Evolutionary conservation across 208 protist genomes (phyloP).

Genomic region (Wallacemonas rigidus): DNA sequence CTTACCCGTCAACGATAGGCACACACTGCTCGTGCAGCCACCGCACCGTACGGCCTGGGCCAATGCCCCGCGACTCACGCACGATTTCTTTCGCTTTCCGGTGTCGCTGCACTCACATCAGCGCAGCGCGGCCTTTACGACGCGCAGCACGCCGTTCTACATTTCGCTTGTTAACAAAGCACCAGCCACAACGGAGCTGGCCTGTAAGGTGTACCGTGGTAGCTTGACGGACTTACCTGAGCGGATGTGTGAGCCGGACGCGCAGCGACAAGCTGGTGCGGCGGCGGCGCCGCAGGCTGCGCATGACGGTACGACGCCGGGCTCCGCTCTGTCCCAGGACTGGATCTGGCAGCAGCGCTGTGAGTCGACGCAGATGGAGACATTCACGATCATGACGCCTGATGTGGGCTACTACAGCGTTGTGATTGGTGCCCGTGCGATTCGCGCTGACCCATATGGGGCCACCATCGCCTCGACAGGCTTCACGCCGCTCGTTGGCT

Average conservation of each 20-base stretch:
- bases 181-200: conserved; percentile 70
- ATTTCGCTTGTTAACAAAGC: conserved; percentile 55
- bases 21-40: conserved; percentile 46
- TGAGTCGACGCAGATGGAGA: conserved; percentile 54
- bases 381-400: conserved; percentile 83
- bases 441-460: conserved; percentile 73
- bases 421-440: conserved; percentile 67
- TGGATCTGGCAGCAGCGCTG: conserved; percentile 87
- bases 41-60: conserved; percentile 56
- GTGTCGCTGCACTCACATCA: conserved; percentile 48
- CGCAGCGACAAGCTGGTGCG: not conserved
- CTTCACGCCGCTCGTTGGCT: conserved; percentile 68
- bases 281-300: not conserved
- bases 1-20: conserved; percentile 32
- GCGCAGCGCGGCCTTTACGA: conserved; percentile 43
- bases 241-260: conserved; percentile 20
- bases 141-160: conserved; percentile 67
- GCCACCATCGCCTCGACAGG: conserved; percentile 27
- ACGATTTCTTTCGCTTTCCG: conserved; percentile 64
- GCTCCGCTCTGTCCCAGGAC: conserved; percentile 42
- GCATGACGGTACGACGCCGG: not conserved
- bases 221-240: conserved; percentile 61
- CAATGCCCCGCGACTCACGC: conserved; percentile 52
- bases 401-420: conserved; percentile 71
- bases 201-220: conserved; percentile 69